phyloP scores from a whole-genome alignment of 2,329 filamentous ascomycete genomes.

The Talaromyces sp. region DNA sequence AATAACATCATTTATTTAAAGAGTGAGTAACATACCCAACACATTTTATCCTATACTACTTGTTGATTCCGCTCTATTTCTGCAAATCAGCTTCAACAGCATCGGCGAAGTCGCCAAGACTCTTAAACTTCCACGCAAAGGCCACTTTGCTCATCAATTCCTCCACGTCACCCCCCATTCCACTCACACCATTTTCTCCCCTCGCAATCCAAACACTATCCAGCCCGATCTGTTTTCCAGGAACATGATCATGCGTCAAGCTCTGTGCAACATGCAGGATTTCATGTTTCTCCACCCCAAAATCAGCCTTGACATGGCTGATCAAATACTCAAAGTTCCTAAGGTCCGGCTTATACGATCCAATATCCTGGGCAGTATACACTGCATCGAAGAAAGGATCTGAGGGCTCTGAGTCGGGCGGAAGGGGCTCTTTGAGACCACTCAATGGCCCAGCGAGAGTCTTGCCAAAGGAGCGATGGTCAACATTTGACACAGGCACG shows the following conservation, averaged over 20 bases:
- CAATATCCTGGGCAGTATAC: conserved; percentile 68
- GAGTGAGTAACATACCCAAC: neutral
- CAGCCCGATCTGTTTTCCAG: conserved; percentile 59
- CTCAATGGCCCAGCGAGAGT: conserved; percentile 50
- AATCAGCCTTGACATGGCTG: conserved; percentile 48
- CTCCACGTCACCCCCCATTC: conserved; percentile 45
- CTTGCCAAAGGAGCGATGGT: conserved; percentile 48
- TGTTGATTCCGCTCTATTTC: neutral
- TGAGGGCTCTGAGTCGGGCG: neutral
- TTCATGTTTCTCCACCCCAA: conserved; percentile 55
- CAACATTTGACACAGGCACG: conserved; percentile 57
- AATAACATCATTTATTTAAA: neutral
- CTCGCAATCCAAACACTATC: conserved; percentile 64
- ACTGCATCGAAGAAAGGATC: conserved; percentile 56
- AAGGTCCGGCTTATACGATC: conserved; percentile 64
- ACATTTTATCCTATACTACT: neutral
- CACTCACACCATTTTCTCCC: conserved; percentile 31
- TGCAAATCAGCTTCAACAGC: conserved; percentile 27
- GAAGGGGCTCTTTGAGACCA: conserved; percentile 37
- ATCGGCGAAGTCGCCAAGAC: conserved; percentile 59
- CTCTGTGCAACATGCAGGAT: conserved; percentile 68
- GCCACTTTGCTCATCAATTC: conserved; percentile 40
- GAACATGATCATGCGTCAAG: conserved; percentile 63
- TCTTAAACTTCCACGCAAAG: conserved; percentile 58
- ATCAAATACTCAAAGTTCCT: conserved; percentile 66